Base-by-base conservation (phyloP, 441 rosid species). In the Croton laevigatus region DNA sequence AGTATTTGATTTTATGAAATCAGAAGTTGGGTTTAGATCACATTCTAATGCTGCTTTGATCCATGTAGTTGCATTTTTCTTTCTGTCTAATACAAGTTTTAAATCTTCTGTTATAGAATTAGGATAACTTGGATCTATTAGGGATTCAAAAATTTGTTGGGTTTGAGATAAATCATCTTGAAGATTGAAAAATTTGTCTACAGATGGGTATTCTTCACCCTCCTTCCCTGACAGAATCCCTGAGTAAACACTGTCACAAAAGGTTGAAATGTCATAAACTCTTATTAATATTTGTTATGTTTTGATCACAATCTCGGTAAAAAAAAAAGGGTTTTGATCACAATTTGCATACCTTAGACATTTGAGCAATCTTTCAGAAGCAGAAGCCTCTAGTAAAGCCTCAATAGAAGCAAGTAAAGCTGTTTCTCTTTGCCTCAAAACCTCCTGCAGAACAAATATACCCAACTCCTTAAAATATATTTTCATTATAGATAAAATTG, bases 351-450 rank as follows among this genome's bases (percentile, higher is more conserved):
- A 88, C 94, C 90, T 85, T 72, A 89, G 78, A 76, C 92, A 88
- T 70, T 84, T 88, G 62, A 93, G 89, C 78, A 87, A 79, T 78
- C 85, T 80, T 69, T 90, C 88, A 37, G 87, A 72, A 59, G 89
- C 88, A 57, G 93, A 82, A 74, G 95, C 93, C 75, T 90, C 91
- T 80, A 85, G 79, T 73, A 89, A 76, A 61, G 91, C 88, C 45
- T 87, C 89, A 27, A 84, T 77, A 6, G 93, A 88, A 77, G 85
- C 80, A 59, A 76, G 78, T 71, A 89, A 42, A 49, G 91, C 88
- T 16, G 59, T 76, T 74, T 89, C 91, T 82, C 89, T 87, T 48
- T 83, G 88, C 57, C 71, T 78, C 40, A 81, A 45, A 32, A 83
- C 87, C 54, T 90, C 89, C 93, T 87, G 85, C 68, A 72, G n/a